A percentile compares a stretch with the other conserved stretches of the same genome.
Evolutionary conservation across 495 filamentous ascomycete species (phyloP).

Genomic region (Staphylotrichum longicolle): DNA sequence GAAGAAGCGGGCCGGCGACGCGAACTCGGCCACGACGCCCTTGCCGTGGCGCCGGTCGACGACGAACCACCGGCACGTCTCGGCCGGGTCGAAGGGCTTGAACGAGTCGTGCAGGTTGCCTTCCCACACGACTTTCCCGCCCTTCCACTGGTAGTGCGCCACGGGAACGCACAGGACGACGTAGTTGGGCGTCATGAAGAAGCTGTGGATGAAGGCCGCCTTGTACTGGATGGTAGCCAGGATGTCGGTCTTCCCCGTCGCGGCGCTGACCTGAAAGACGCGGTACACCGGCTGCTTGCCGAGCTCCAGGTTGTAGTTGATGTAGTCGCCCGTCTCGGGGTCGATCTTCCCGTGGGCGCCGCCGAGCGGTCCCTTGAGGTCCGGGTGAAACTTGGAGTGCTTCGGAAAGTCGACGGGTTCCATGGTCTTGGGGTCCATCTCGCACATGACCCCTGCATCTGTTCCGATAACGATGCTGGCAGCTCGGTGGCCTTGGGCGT

Average conservation of each 20-base stretch:
- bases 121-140: slow-evolving; percentile 53
- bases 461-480: slow-evolving; percentile 37
- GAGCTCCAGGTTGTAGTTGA: slow-evolving; percentile 68
- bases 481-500: slow-evolving; percentile 9
- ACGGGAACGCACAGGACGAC: slow-evolving; percentile 64
- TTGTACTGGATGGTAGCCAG: slow-evolving; percentile 60
- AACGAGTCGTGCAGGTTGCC: slow-evolving; percentile 59
- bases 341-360: slow-evolving; percentile 69
- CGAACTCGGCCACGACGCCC: slow-evolving; percentile 60
- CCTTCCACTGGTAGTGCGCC: slow-evolving; percentile 47
- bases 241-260: slow-evolving; percentile 64
- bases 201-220: slow-evolving; percentile 68
- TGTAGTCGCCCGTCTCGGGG: slow-evolving; percentile 70
- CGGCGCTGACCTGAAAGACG: slow-evolving; percentile 59
- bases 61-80: slow-evolving; percentile 64
- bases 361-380: slow-evolving; percentile 60
- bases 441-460: slow-evolving; percentile 55
- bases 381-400: slow-evolving; percentile 62
- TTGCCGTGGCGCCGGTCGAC: slow-evolving; percentile 54
- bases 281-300: slow-evolving; percentile 51
- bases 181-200: slow-evolving; percentile 63
- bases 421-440: slow-evolving; percentile 65
- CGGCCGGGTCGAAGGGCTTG: slow-evolving; percentile 48
- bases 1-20: slow-evolving; percentile 63
- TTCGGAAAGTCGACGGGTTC: slow-evolving; percentile 61